phyloP scores from a whole-genome alignment of 345 rosid genomes.

The Lenwebbia sp. region DNA sequence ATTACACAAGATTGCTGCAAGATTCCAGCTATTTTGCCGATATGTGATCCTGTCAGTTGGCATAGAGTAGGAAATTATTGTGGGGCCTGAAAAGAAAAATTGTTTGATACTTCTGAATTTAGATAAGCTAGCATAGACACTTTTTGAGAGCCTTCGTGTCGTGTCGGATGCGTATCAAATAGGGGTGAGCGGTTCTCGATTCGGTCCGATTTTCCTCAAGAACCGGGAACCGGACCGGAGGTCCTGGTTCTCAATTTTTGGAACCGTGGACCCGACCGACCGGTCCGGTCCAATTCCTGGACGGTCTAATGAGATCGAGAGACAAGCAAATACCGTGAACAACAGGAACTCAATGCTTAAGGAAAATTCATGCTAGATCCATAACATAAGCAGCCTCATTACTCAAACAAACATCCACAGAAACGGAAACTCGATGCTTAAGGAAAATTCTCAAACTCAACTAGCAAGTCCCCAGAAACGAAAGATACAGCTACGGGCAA shows the following conservation, averaged over 20 bases:
- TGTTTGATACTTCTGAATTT: background rate
- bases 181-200: too few species aligned
- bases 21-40: background rate
- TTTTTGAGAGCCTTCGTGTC: too few species aligned
- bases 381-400: background rate
- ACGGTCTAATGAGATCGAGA: too few species aligned
- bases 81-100: background rate
- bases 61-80: background rate
- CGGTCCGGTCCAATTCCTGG: too few species aligned
- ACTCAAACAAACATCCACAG: background rate
- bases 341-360: too few species aligned
- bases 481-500: background rate
- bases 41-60: background rate
- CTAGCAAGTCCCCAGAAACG: background rate
- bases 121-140: too few species aligned
- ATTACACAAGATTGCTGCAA: background rate
- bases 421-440: background rate
- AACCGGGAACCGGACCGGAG: too few species aligned
- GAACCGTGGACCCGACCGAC: too few species aligned
- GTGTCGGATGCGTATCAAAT: too few species aligned
- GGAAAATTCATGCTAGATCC: background rate
- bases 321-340: too few species aligned
- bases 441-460: background rate
- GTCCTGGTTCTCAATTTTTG: too few species aligned
- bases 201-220: too few species aligned